Conservation (phyloP, 805 yeast genomes). For the Wickerhamomyces pijperi region DNA sequence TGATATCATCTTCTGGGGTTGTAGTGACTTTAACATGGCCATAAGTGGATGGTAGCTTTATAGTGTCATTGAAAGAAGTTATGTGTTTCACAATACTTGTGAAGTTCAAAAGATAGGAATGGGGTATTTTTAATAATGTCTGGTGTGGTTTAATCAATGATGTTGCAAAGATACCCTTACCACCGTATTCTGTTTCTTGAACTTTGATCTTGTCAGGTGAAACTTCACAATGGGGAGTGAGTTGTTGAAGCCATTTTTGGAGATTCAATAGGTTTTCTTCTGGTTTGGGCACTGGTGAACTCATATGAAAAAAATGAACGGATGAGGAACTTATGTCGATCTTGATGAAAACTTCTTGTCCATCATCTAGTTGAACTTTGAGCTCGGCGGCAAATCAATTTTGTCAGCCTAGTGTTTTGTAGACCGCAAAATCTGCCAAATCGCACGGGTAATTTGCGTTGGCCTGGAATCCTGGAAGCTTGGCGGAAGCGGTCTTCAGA, state of each 20-base stretch:
- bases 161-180: conserved; percentile 51
- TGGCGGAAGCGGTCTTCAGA: too few species aligned
- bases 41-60: conserved; percentile 2
- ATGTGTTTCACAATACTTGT: conserved; percentile 39
- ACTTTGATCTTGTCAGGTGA: conserved; percentile 16
- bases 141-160: conserved; percentile 28
- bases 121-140: conserved; percentile 44
- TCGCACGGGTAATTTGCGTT: too few species aligned
- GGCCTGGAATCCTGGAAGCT: too few species aligned
- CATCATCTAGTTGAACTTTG: too few species aligned
- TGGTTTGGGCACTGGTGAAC: too few species aligned
- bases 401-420: too few species aligned
- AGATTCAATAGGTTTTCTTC: neutral
- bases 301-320: too few species aligned
- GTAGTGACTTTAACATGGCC: conserved; percentile 8
- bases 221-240: neutral
- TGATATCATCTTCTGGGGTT: conserved; percentile 11
- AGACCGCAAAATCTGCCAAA: too few species aligned
- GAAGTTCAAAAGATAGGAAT: conserved; percentile 45
- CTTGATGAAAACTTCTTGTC: too few species aligned
- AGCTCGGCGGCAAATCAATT: too few species aligned
- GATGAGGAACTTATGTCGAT: too few species aligned
- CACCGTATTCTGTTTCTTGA: conserved; percentile 32
- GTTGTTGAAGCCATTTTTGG: neutral
- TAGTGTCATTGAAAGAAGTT: conserved; percentile 2